Base-by-base conservation (phyloP, 306 rosid genomes). In the Albizia julibrissin region DNA sequence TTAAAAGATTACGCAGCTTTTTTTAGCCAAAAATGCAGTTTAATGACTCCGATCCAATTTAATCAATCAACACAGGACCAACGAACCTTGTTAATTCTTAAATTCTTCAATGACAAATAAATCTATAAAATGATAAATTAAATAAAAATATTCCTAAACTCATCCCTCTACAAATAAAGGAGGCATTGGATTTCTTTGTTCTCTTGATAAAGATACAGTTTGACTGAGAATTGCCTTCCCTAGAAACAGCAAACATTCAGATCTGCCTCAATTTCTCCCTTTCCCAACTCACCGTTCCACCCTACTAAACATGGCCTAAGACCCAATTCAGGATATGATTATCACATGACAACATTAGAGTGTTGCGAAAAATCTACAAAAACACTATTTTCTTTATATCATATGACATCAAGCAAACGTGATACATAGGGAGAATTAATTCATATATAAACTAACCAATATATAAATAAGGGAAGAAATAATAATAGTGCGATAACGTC, bases 401-500 rank as follows among this genome's bases (percentile, higher is more conserved):
- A 54, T 19, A 54, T 7, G 3, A 54, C 62, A 54, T 19, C 10
- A n/a, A 1, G 61, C 21, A 52, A 19, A 52, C 61, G 1, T 6
- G n/a, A 52, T 8, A 5, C 7, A 56, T 18, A 56, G 62, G 4
- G 10, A 52, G 8, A 52, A 52, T 54, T 21, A 21, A 3, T 49
- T 6, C 64, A 21, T n/a, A 58, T 10, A 49, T 10, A 5, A 33
- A 66, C 71, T 66, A 13, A 66, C 72, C 72, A 67, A 18, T 40
- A 67, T 31, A 67, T 67, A 67, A 16, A 67, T 0, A 9, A 67
- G 72, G 46, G 72, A 67, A 34, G 72, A 37, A 16, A 67, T 67
- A 21, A 85, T 7, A 31, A 85, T 52, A 1, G 89, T 80, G 10
- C 85, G 82, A 79, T 80, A 34, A 0, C 72, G 72, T 33, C 72